Evolutionary conservation across 2,329 filamentous ascomycete species (phyloP).

Genomic region (Neocatenulostroma microsporum): DNA sequence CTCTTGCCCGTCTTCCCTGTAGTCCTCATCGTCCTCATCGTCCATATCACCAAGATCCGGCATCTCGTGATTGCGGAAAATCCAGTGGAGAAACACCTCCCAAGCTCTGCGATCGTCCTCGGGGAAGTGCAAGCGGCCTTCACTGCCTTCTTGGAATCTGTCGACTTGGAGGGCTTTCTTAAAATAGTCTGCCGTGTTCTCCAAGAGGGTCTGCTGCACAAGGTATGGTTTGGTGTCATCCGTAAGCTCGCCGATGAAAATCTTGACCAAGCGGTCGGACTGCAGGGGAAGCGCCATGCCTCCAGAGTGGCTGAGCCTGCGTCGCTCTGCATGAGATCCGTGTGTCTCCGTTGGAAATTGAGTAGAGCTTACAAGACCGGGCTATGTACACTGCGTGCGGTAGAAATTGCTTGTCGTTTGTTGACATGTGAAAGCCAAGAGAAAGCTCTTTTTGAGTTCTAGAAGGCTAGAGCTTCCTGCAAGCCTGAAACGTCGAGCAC

Average conservation of each 20-base stretch:
- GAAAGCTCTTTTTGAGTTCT: no score
- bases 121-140: constrained; percentile 5
- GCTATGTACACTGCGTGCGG: no score
- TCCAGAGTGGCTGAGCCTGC: neutral
- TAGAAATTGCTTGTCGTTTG: no score
- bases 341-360: no score
- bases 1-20: neutral
- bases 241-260: neutral
- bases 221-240: neutral
- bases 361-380: no score
- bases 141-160: constrained; percentile 1
- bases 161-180: neutral
- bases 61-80: no score
- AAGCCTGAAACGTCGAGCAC: no score
- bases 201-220: neutral
- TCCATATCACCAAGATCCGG: no score
- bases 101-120: constrained; percentile 3
- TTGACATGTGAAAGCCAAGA: no score
- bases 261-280: neutral
- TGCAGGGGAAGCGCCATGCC: neutral
- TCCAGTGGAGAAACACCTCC: constrained; percentile 4
- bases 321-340: neutral
- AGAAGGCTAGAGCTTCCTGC: no score
- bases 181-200: neutral
- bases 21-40: constrained; percentile 1